Evolutionary conservation across 225 moss, liverwort and hornwort genomes (phyloP).

Genomic region (Straminergon stramineum): DNA sequence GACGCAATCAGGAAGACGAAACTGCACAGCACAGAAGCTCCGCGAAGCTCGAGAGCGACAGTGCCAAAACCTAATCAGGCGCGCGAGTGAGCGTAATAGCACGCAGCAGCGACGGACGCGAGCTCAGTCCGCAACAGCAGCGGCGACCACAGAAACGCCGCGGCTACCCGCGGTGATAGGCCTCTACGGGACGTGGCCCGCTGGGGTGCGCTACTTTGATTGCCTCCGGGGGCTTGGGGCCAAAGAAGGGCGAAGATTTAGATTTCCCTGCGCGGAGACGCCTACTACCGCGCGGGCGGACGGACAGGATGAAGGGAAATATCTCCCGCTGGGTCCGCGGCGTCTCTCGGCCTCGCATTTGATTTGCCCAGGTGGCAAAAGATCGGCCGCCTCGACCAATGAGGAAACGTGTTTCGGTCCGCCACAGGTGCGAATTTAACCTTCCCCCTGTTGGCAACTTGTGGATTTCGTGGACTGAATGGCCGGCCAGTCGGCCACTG

Average conservation of each 20-base stretch:
- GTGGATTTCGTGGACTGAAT: not conserved
- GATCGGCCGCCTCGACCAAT: not conserved
- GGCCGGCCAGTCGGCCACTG: not conserved
- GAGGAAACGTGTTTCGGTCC: not conserved
- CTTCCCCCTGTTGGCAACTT: no score
- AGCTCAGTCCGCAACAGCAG: not conserved
- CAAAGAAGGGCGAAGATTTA: not conserved
- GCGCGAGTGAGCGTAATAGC: not conserved
- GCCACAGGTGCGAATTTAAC: not conserved
- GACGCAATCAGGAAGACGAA: not conserved
- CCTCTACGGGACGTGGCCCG: not conserved
- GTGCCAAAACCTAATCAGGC: not conserved
- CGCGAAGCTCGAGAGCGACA: not conserved
- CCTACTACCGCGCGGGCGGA: not conserved
- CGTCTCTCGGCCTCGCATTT: not conserved
- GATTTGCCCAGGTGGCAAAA: not conserved
- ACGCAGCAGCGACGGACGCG: not conserved
- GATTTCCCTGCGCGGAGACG: not conserved
- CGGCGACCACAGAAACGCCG: not conserved
- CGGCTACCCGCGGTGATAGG: not conserved
- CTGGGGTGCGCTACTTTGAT: slow-evolving; percentile 3
- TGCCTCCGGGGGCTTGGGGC: not conserved
- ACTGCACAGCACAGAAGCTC: no score
- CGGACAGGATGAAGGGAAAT: not conserved
- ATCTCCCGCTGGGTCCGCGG: not conserved